These are phyloP conservation scores for Umbelopsis vinacea DNA, from an alignment of 192 early-diverging fungal species.

Conservation along the genomic window DNA sequence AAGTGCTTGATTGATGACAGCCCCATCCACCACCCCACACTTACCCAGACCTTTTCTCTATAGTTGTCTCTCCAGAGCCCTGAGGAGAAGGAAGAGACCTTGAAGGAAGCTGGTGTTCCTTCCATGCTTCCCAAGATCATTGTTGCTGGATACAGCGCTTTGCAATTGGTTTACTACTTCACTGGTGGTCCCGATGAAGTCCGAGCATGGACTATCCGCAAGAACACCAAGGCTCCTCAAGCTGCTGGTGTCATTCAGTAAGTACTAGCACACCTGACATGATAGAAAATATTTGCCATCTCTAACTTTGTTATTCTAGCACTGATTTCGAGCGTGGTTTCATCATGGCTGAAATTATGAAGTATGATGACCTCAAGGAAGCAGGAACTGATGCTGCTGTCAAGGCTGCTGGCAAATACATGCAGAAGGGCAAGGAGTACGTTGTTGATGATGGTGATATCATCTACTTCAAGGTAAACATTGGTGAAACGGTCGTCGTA, in stretches of 20 bases:
- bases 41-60: background rate
- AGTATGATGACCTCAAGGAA: slow-evolving; percentile 60
- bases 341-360: slow-evolving; percentile 72
- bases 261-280: slow-evolving; percentile 44
- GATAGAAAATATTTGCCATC: slow-evolving; percentile 39
- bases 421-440: slow-evolving; percentile 76
- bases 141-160: slow-evolving; percentile 68
- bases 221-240: slow-evolving; percentile 73
- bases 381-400: slow-evolving; percentile 71
- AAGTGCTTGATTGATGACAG: background rate
- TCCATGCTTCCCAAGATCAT: slow-evolving; percentile 71
- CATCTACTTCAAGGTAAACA: slow-evolving; percentile 51
- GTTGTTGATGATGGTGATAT: slow-evolving; percentile 69
- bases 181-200: slow-evolving; percentile 63
- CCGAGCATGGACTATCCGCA: slow-evolving; percentile 73
- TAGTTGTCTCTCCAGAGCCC: slow-evolving; percentile 44
- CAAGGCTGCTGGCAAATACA: slow-evolving; percentile 73
- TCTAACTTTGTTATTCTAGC: slow-evolving; percentile 47
- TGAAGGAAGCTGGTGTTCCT: slow-evolving; percentile 30
- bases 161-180: slow-evolving; percentile 76
- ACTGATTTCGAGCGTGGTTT: slow-evolving; percentile 82
- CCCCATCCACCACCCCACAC: background rate
- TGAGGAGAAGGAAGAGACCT: slow-evolving; percentile 51
- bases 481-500: too few relatives aligned
- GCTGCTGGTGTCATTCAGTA: slow-evolving; percentile 64